phyloP scores from a whole-genome alignment of 2,329 filamentous ascomycete genomes.

The Daldinia sp. region DNA sequence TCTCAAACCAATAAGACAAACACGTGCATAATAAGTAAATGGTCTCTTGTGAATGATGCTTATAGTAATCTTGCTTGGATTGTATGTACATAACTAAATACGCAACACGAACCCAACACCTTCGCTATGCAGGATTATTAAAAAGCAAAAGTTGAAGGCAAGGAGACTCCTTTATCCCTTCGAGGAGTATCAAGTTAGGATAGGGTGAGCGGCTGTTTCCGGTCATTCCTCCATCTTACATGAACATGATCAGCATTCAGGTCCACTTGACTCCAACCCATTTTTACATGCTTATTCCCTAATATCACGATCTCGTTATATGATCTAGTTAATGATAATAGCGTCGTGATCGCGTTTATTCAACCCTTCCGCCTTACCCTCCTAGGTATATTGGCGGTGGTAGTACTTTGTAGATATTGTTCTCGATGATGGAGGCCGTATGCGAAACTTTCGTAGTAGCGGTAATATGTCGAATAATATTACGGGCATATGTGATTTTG shows the following conservation, averaged over 20 bases:
- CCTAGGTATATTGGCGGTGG: neutral
- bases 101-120: conserved; percentile 17
- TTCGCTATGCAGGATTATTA: conserved; percentile 27
- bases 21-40: neutral
- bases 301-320: neutral
- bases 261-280: neutral
- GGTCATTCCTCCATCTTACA: neutral
- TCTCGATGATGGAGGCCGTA: neutral
- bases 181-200: neutral
- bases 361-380: neutral
- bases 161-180: neutral
- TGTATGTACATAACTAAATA: neutral
- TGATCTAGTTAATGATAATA: neutral
- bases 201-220: neutral
- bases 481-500: neutral
- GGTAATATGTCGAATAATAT: neutral
- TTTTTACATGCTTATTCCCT: neutral
- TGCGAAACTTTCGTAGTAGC: neutral
- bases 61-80: neutral
- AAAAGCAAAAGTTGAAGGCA: neutral
- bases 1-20: conserved; percentile 1
- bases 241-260: neutral
- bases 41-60: neutral
- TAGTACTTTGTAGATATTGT: neutral
- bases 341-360: neutral